Base-by-base conservation (phyloP, 2,329 filamentous ascomycete genomes). In the Colletotrichum sp. region DNA sequence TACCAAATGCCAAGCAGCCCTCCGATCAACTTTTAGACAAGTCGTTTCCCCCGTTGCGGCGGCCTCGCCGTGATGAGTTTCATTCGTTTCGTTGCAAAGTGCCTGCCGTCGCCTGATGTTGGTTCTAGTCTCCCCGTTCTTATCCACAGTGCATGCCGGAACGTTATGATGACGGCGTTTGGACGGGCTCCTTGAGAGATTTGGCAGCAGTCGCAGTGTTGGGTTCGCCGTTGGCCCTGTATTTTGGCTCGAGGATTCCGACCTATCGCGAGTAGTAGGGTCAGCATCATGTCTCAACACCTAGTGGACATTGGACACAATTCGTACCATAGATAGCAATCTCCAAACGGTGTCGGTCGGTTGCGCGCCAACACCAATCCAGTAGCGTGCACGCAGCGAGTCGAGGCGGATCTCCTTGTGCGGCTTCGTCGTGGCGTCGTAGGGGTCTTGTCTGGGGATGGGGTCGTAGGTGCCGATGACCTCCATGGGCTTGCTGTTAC, bases 361-460 rank as follows among this genome's bases (percentile, higher is more conserved):
- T 87, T 99, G 97, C 72, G 97, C 97, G 1, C 97, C 97, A 5
- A 98, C 96, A 83, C 97, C 97, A 44, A 99, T 90, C 97, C 97
- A 99, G 88, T 99, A 99, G 85, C 94, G 93, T 73, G 96, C 94
- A 76, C 97, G 90, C 79, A 91, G 88, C 9, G 91, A 88, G 85
- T 99, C 97, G 16, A 99, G 90, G 81, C 95, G 93, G 83, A 99
- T 94, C 79, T 98, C 96, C 86, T 99, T 99, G 88, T 94, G 95
- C 72, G 94, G 90, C 74, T 92, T 91, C 22, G 92, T 91, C n/a
- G 90, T 90, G 79, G 82, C 84, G 81, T 87, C 94, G 80, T 91
- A 90, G 2, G 91, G 89, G 78, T 93, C 90, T 30, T 87, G 84
- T 82, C 91, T 92, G 30, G 93, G 93, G 22, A 93, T 87, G 2